phyloP scores from a whole-genome alignment of 345 rosid genomes.

The Erysimum cheiranthoides region DNA sequence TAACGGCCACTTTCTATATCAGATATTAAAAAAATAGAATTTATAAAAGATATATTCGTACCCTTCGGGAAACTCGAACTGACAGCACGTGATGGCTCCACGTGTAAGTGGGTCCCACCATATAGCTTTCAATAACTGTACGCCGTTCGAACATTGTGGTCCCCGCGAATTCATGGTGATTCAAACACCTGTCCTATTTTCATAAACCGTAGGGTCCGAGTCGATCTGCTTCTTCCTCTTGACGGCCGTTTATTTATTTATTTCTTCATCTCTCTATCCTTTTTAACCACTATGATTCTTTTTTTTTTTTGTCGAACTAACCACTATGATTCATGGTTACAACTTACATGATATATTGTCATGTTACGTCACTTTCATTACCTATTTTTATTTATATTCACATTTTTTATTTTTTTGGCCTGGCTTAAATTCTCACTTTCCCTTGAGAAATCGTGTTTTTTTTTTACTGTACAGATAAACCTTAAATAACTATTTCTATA shows the following conservation, averaged over 20 bases:
- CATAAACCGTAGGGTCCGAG: conserved; percentile 23
- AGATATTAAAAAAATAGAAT: conserved; percentile 25
- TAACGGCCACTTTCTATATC: conserved; percentile 30
- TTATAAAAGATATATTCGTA: conserved; percentile 35
- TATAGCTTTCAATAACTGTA: conserved; percentile 33
- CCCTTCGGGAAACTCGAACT: conserved; percentile 41
- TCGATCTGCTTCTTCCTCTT: conserved; percentile 16
- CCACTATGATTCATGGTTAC: no score
- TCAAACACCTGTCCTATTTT: conserved; percentile 44
- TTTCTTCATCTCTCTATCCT: neutral
- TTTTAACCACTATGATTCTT: no score
- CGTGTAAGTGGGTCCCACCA: conserved; percentile 33
- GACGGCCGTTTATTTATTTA: conserved; percentile 41
- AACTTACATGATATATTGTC: conserved; percentile 1
- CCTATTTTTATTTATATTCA: neutral
- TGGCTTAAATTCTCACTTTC: no score
- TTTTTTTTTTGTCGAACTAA: no score
- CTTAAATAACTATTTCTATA: neutral
- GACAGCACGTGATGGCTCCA: conserved; percentile 46
- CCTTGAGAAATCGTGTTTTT: neutral
- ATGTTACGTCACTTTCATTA: conserved; percentile 36
- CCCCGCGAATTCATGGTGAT: conserved; percentile 32
- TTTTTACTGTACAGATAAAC: neutral
- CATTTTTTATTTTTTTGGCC: neutral
- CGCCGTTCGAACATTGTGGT: conserved; percentile 42